phyloP scores from a whole-genome alignment of 768 basidiomycete genomes.

The Ramaria rubella region DNA sequence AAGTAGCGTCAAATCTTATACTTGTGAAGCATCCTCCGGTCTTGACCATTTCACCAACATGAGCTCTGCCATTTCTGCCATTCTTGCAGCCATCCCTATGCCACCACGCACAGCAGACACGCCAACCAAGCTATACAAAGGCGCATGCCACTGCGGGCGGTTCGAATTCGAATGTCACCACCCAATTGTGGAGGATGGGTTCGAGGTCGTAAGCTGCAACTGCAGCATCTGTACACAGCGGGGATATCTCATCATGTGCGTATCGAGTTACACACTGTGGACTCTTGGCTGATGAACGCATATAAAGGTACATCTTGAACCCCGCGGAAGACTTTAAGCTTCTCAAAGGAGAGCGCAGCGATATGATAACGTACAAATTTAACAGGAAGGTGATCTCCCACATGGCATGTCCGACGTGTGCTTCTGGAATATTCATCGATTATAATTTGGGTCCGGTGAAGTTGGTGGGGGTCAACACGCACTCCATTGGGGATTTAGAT shows the following conservation, averaged over 20 bases:
- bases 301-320: background rate
- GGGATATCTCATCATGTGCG: background rate
- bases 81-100: too few relatives aligned
- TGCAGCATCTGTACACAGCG: constrained; percentile 1
- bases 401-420: background rate
- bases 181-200: constrained; percentile 3
- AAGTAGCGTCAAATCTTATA: too few relatives aligned
- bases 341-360: background rate
- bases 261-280: background rate
- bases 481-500: background rate
- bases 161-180: constrained; percentile 6
- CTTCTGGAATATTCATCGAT: background rate
- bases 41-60: too few relatives aligned
- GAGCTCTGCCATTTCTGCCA: too few relatives aligned
- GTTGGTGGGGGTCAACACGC: background rate
- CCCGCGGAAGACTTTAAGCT: background rate
- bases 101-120: background rate
- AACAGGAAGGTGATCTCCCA: background rate
- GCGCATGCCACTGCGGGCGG: constrained; percentile 2
- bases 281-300: background rate
- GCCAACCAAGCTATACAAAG: constrained; percentile 4
- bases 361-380: background rate
- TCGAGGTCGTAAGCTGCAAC: constrained; percentile 5
- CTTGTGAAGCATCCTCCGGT: too few relatives aligned
- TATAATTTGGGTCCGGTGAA: background rate